These are phyloP conservation scores for Carpinus fangiana DNA, from an alignment of 306 rosid genomes.

Conservation along the genomic window DNA sequence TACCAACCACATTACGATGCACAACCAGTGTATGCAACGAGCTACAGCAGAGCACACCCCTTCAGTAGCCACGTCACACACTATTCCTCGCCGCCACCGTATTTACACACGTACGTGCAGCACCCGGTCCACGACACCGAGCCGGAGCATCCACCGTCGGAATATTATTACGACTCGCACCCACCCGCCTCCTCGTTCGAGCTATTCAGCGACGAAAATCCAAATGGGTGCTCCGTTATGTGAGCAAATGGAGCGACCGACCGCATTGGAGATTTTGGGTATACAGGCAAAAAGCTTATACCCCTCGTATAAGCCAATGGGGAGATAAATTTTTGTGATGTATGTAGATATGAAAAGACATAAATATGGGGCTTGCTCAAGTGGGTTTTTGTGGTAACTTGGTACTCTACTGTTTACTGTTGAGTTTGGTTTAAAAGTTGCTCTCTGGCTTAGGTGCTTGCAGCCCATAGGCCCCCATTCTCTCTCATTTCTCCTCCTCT, in stretches of 20 bases:
- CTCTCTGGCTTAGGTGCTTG: constrained; percentile 22
- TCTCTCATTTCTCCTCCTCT: background rate
- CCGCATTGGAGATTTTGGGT: constrained; percentile 11
- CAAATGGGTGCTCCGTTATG: constrained; percentile 67
- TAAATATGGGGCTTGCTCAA: background rate
- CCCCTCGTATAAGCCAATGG: constrained; percentile 39
- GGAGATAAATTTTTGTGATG: constrained; percentile 29
- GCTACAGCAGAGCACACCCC: constrained; percentile 48
- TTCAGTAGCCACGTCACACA: constrained; percentile 42
- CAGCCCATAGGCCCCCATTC: background rate
- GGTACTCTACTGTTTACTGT: constrained; percentile 26
- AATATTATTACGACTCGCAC: constrained; percentile 24
- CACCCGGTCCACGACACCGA: constrained; percentile 19
- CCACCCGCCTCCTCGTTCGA: constrained; percentile 45
- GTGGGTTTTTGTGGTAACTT: constrained; percentile 25
- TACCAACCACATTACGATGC: constrained; percentile 16
- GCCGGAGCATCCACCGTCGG: constrained; percentile 28
- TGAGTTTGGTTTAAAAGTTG: constrained; percentile 11
- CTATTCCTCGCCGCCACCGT: constrained; percentile 40
- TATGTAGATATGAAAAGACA: constrained; percentile 32
- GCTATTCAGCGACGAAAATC: constrained; percentile 78
- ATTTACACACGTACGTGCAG: constrained; percentile 34
- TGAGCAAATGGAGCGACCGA: constrained; percentile 5
- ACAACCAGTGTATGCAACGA: constrained; percentile 34
- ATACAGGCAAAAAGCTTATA: constrained; percentile 6